These are phyloP conservation scores for Kondoa subrosea DNA, from an alignment of 768 basidiomycete species.

Conservation along the genomic window DNA sequence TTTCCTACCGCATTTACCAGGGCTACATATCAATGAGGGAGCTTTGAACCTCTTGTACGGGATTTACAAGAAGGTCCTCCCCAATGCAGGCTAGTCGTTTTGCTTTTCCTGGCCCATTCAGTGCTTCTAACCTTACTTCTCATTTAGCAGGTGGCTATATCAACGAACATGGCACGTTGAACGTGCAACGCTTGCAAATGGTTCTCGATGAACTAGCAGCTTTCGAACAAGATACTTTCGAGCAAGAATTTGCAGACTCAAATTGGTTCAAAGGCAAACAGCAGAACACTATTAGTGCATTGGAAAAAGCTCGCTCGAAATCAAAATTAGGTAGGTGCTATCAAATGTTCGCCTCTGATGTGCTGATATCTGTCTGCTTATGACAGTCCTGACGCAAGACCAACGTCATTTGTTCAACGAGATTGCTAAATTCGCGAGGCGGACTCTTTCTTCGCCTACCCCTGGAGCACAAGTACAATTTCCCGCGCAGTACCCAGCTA, in stretches of 20 bases:
- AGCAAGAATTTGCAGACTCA: conserved; percentile 72
- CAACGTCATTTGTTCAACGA: conserved; percentile 64
- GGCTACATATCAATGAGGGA: conserved; percentile 94
- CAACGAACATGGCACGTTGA: conserved; percentile 73
- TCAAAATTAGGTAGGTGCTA: conserved; percentile 45
- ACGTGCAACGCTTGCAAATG: conserved; percentile 59
- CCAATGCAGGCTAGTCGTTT: conserved; percentile 33
- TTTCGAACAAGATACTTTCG: conserved; percentile 79
- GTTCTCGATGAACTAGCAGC: conserved; percentile 72
- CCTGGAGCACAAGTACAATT: conserved; percentile 41
- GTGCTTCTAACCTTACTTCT: background rate
- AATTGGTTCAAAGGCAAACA: conserved; percentile 95
- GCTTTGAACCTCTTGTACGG: conserved; percentile 83
- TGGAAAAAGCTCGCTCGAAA: conserved; percentile 46
- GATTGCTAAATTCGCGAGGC: conserved; percentile 54
- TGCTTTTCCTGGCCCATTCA: background rate
- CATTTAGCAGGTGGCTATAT: conserved; percentile 60
- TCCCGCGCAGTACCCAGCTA: conserved; percentile 60
- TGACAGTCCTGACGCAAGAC: conserved; percentile 48
- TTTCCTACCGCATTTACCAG: conserved; percentile 88
- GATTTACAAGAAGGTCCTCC: conserved; percentile 82
- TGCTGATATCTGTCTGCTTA: background rate
- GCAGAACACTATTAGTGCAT: conserved; percentile 48
- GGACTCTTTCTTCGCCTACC: conserved; percentile 28
- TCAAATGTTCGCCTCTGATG: background rate